Evolutionary conservation across 495 filamentous ascomycete genomes (phyloP).

Genomic region (Aspergillus ellipticus): DNA sequence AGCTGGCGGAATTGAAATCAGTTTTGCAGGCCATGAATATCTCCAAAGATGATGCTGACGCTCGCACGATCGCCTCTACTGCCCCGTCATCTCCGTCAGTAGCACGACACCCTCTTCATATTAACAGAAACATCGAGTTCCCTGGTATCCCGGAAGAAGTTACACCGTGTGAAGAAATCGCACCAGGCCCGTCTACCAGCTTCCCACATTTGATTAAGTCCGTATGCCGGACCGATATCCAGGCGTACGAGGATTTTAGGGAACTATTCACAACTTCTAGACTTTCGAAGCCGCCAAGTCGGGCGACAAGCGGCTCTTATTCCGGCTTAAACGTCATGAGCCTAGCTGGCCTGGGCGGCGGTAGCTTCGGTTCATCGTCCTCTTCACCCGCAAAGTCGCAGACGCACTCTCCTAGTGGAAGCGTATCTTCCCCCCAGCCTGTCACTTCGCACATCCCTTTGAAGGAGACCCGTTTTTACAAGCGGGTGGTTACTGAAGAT

Average conservation of each 20-base stretch:
- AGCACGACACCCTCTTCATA: conserved; percentile 16
- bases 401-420: conserved; percentile 38
- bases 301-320: conserved; percentile 67
- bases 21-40: conserved; percentile 86
- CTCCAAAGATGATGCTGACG: conserved; percentile 64
- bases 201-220: conserved; percentile 79
- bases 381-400: conserved; percentile 41
- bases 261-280: conserved; percentile 69
- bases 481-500: conserved; percentile 80
- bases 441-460: conserved; percentile 49
- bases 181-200: conserved; percentile 77
- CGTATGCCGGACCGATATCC: conserved; percentile 76
- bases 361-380: conserved; percentile 43
- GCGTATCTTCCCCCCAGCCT: conserved; percentile 32
- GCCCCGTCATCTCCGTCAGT: conserved; percentile 65
- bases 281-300: conserved; percentile 53
- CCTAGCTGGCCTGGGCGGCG: conserved; percentile 48
- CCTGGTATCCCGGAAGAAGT: conserved; percentile 12
- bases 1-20: conserved; percentile 82
- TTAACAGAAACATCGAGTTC: conserved; percentile 22
- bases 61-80: conserved; percentile 53
- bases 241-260: conserved; percentile 79
- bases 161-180: conserved; percentile 49
- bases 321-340: conserved; percentile 59
- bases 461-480: conserved; percentile 92